A percentile compares a stretch with the other conserved stretches of the same genome.
phyloP scores from a whole-genome alignment of 306 rosid species.

The Acacia confusa region DNA sequence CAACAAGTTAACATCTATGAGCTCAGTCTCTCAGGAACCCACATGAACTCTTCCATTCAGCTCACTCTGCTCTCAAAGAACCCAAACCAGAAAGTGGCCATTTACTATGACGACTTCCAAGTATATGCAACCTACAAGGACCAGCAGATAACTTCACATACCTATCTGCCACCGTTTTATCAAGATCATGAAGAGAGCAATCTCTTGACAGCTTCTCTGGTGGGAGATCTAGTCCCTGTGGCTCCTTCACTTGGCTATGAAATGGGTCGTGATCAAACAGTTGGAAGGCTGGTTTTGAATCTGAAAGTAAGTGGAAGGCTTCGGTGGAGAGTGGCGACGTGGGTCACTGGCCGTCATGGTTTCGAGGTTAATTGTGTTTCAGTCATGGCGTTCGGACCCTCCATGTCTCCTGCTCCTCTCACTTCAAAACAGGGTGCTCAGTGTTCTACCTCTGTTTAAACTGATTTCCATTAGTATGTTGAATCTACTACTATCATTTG shows the following conservation, averaged over 20 bases:
- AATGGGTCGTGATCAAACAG: constrained; percentile 63
- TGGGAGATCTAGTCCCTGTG: constrained; percentile 62
- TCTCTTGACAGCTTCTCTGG: constrained; percentile 62
- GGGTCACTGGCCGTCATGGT: constrained; percentile 83
- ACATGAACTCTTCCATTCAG: constrained; percentile 81
- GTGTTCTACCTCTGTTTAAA: constrained; percentile 59
- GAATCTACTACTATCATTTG: not conserved
- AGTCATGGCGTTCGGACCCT: constrained; percentile 59
- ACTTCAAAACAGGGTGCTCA: constrained; percentile 52
- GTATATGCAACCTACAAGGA: constrained; percentile 71
- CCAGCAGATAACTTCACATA: constrained; percentile 64
- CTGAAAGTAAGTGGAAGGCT: constrained; percentile 67
- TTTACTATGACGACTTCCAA: constrained; percentile 75
- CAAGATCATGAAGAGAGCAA: constrained; percentile 73
- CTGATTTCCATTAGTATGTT: not conserved
- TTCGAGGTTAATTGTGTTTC: constrained; percentile 75
- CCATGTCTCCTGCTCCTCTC: constrained; percentile 54
- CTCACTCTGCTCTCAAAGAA: constrained; percentile 73
- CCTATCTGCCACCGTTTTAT: constrained; percentile 74
- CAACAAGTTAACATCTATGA: constrained; percentile 67
- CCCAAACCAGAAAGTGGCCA: constrained; percentile 79
- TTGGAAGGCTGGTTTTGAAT: constrained; percentile 62
- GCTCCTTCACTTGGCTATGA: constrained; percentile 77
- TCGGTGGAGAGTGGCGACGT: constrained; percentile 86
- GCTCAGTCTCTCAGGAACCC: constrained; percentile 57